Evolutionary conservation across 805 yeast genomes (phyloP).

Genomic region (Candida mattraensis): DNA sequence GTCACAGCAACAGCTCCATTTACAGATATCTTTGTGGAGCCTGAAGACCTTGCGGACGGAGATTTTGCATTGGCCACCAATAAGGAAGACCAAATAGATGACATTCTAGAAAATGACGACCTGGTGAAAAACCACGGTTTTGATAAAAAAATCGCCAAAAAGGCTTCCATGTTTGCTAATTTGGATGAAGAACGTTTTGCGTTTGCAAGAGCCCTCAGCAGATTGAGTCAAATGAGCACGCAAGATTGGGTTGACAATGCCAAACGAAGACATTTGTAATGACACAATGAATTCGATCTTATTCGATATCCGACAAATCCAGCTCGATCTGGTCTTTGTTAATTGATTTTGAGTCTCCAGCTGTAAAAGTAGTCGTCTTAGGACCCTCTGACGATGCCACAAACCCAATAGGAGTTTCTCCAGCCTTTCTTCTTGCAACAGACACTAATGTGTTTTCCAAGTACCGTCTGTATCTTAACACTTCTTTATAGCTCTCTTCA

Average conservation of each 20-base stretch:
- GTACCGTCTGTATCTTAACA: conserved; percentile 61
- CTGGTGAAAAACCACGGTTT: conserved; percentile 77
- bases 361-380: conserved; percentile 29
- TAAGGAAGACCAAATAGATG: conserved; percentile 28
- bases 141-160: conserved; percentile 66
- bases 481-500: conserved; percentile 69
- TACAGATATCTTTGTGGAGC: conserved; percentile 81
- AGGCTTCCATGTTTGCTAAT: conserved; percentile 70
- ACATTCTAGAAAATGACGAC: conserved; percentile 50
- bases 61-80: conserved; percentile 40
- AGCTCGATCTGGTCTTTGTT: conserved; percentile 66
- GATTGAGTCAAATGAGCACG: conserved; percentile 92
- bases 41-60: conserved; percentile 55
- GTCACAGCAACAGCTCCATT: conserved; percentile 88
- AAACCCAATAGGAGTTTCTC: conserved; percentile 45
- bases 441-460: conserved; percentile 22
- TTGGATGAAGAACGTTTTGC: conserved; percentile 96
- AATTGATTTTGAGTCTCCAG: conserved; percentile 11
- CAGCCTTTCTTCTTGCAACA: conserved; percentile 21
- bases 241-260: conserved; percentile 77
- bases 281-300: conserved; percentile 4
- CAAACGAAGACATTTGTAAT: conserved; percentile 11
- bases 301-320: conserved; percentile 38
- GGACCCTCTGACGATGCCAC: conserved; percentile 43
- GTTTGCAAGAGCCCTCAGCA: conserved; percentile 89